These are phyloP conservation scores for Auxenochlorella pyrenoidosa DNA, from an alignment of 139 green algal species.

Conservation along the genomic window DNA sequence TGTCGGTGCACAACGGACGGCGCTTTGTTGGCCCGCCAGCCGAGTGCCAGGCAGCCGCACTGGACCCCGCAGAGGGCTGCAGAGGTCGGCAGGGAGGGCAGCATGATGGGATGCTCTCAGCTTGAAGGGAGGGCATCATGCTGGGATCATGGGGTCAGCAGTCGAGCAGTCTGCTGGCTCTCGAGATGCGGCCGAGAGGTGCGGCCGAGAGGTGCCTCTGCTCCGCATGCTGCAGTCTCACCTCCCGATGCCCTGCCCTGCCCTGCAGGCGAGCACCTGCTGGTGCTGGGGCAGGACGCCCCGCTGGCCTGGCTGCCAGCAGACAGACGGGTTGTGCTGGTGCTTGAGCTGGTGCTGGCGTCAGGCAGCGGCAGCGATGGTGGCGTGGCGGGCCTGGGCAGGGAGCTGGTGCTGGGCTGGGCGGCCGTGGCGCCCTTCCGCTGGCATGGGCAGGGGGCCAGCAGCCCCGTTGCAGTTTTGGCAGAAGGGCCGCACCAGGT, in stretches of 20 bases:
- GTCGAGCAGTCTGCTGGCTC: no score
- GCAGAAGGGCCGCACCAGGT: background rate
- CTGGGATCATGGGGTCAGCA: no score
- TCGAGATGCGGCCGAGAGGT: no score
- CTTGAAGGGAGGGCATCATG: no score
- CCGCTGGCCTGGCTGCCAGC: slow-evolving; percentile 65
- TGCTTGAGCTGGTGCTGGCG: slow-evolving; percentile 65
- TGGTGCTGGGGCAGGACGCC: slow-evolving; percentile 42
- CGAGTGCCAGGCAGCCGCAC: slow-evolving; percentile 30
- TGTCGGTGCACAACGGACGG: slow-evolving; percentile 70
- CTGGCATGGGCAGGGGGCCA: background rate
- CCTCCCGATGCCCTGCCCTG: no score
- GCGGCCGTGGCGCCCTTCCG: background rate
- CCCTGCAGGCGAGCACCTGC: slow-evolving; percentile 16
- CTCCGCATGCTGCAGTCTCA: no score
- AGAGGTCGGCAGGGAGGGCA: slow-evolving; percentile 12
- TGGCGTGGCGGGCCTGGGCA: background rate
- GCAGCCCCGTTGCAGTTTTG: background rate
- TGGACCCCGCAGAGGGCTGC: slow-evolving; percentile 50
- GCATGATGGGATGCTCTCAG: no score
- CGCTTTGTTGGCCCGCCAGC: slow-evolving; percentile 62
- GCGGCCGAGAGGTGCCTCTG: no score
- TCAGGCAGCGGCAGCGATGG: background rate
- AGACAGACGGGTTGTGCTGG: slow-evolving; percentile 61
- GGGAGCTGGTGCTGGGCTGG: slow-evolving; percentile 16